Conservation (phyloP, 129 eudicot genomes). For the Saussurea involucrata region DNA sequence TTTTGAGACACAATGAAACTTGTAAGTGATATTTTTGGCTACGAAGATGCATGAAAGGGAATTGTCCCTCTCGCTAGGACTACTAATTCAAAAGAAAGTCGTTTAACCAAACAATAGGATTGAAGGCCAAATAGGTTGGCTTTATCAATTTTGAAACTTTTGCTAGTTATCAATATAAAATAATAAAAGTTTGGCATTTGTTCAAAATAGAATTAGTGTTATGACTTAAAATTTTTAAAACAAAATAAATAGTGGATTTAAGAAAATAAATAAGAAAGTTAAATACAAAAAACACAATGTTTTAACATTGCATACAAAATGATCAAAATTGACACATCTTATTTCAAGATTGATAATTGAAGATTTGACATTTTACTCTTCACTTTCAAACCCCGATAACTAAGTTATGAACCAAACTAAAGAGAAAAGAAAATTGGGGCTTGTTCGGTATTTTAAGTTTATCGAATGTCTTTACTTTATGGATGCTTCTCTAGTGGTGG, state of each 20-base stretch:
- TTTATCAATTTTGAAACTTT: background rate
- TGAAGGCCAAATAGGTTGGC: background rate
- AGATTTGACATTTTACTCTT: background rate
- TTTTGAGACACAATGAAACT: background rate
- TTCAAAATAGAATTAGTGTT: background rate
- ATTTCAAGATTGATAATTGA: background rate
- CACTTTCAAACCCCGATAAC: background rate
- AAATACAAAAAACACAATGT: background rate
- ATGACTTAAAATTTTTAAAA: background rate
- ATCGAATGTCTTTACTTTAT: background rate
- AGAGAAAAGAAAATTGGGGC: background rate
- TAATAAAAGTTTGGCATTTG: background rate
- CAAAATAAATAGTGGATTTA: background rate
- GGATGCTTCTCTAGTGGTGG: background rate
- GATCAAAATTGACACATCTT: background rate
- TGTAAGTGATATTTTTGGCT: background rate
- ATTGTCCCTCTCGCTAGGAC: background rate
- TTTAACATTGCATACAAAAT: background rate
- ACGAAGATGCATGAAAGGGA: background rate
- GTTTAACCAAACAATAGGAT: background rate
- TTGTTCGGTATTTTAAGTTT: background rate
- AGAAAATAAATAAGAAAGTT: background rate
- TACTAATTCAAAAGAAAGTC: background rate
- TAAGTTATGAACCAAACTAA: background rate
- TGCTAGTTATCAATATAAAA: background rate